phyloP scores from a whole-genome alignment of 768 basidiomycete species.

The Punctularia strigosozonata region DNA sequence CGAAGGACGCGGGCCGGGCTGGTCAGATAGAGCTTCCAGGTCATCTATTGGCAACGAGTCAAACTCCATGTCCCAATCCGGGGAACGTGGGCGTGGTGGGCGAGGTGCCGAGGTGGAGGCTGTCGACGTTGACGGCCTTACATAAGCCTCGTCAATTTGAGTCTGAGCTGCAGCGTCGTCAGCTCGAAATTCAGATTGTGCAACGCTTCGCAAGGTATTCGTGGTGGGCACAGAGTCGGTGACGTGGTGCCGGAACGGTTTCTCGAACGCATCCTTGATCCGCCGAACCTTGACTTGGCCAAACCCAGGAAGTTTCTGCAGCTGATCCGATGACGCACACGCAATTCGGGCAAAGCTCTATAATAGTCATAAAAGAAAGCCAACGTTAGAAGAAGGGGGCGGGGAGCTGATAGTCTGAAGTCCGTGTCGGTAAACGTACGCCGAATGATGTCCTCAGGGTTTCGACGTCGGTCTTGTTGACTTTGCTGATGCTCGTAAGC shows the following conservation, averaged over 20 bases:
- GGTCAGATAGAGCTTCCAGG: not conserved
- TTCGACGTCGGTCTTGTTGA: constrained; percentile 96
- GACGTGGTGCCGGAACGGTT: constrained; percentile 51
- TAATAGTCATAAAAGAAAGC: not conserved
- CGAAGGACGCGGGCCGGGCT: not conserved
- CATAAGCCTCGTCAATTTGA: too few species aligned
- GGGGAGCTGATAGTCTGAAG: not conserved
- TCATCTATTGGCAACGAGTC: not conserved
- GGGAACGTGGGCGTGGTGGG: not conserved
- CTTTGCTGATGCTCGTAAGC: constrained; percentile 81
- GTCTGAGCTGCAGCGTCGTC: too few species aligned
- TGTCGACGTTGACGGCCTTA: too few species aligned
- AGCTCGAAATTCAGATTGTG: too few species aligned
- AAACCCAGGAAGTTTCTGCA: constrained; percentile 83
- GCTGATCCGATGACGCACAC: constrained; percentile 54
- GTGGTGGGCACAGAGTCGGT: constrained; percentile 10
- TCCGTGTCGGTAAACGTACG: constrained; percentile 31
- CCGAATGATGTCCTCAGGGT: constrained; percentile 88
- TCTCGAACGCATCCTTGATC: constrained; percentile 82
- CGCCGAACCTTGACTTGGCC: constrained; percentile 91
- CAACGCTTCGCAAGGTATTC: not conserved
- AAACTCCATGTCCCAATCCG: constrained; percentile 1
- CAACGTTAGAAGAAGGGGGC: constrained; percentile 3
- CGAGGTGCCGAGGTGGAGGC: too few species aligned
- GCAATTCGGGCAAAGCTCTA: constrained; percentile 85